Percentiles rank a stretch among this genome's conserved stretches.
phyloP scores from a whole-genome alignment of 176 grass and related monocot genomes.

The Bolboschoenus planiculmis region DNA sequence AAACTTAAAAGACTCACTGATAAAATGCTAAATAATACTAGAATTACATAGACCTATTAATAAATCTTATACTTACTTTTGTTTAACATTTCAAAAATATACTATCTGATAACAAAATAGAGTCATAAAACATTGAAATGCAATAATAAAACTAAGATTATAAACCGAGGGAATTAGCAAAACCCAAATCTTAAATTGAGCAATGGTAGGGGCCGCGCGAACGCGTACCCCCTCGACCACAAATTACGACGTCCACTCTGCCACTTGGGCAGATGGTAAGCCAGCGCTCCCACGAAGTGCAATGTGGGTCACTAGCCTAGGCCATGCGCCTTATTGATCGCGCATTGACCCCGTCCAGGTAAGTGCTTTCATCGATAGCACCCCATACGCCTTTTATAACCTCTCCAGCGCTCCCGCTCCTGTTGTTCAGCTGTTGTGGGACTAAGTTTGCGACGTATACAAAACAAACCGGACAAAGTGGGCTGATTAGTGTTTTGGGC shows the following conservation, averaged over 20 bases:
- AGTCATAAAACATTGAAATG: no score
- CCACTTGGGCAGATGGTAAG: constrained; percentile 38
- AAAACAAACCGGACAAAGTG: background rate
- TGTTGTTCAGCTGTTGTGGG: background rate
- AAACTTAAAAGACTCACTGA: no score
- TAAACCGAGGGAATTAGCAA: no score
- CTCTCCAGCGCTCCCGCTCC: background rate
- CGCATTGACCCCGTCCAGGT: constrained; percentile 37
- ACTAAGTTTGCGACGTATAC: background rate
- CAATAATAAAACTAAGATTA: no score
- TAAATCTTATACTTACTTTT: no score
- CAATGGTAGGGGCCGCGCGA: constrained; percentile 52
- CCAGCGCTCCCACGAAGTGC: constrained; percentile 24
- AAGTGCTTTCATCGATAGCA: background rate
- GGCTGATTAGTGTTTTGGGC: background rate
- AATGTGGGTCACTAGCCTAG: constrained; percentile 33
- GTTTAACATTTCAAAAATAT: no score
- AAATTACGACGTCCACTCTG: constrained; percentile 45
- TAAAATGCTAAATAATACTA: no score
- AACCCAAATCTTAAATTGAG: background rate
- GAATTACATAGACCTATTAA: no score
- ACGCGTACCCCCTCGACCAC: constrained; percentile 56
- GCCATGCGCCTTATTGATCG: constrained; percentile 27
- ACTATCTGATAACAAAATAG: no score
- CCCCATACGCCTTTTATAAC: background rate